Conservation (phyloP, 1,284 basidiomycete species). For the Malassezia equina region DNA sequence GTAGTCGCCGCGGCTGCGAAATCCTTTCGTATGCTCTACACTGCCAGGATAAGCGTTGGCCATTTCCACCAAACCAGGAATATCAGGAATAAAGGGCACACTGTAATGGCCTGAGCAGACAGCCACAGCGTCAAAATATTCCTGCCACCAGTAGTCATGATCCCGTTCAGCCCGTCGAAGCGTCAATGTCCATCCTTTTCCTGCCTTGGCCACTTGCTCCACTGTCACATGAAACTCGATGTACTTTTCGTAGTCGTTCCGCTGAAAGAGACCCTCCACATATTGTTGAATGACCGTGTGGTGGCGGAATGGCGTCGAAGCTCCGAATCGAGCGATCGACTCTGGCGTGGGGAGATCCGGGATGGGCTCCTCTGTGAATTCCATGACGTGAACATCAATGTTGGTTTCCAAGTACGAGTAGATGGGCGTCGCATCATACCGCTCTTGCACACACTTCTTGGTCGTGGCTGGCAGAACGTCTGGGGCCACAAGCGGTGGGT, state of each 20-base stretch:
- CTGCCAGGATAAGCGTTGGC: not conserved
- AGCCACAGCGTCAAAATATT: slow-evolving; percentile 1
- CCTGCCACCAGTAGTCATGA: slow-evolving; percentile 3
- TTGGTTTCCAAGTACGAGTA: slow-evolving; percentile 1
- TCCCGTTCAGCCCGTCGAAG: not conserved
- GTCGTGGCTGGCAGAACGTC: no score
- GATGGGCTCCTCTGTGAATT: slow-evolving; percentile 5
- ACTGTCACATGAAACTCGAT: not conserved
- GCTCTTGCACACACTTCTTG: not conserved
- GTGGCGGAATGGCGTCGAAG: not conserved
- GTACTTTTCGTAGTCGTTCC: not conserved
- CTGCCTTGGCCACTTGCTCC: not conserved
- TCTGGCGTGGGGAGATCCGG: not conserved
- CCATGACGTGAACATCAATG: not conserved
- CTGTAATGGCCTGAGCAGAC: not conserved
- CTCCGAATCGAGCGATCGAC: not conserved
- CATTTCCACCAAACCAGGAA: slow-evolving; percentile 1
- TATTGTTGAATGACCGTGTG: slow-evolving; percentile 6
- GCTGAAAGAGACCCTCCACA: not conserved
- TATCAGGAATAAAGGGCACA: not conserved
- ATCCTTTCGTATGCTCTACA: slow-evolving; percentile 2
- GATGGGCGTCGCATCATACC: not conserved
- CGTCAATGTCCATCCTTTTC: not conserved
- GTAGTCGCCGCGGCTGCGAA: not conserved
- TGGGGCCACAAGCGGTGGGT: not conserved